Base-by-base conservation (phyloP, 2,329 filamentous ascomycete genomes). In the Phaeosphaeria sp. region DNA sequence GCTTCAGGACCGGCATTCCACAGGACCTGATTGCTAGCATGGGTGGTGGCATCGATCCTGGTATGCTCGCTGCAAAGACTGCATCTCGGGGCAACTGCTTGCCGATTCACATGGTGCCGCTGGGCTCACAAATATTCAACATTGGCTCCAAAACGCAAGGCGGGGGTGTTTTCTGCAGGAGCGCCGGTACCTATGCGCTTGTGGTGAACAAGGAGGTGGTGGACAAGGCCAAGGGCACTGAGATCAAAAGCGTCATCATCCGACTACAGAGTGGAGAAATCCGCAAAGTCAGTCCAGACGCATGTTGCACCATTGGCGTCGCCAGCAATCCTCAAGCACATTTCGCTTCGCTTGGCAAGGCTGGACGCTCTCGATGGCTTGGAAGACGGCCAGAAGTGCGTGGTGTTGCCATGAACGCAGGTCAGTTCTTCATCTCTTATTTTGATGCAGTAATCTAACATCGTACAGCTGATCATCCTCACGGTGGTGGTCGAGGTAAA, bases 401-500 rank as follows among this genome's bases (percentile, higher is more conserved):
- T 83, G 96, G 95, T 90, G 82, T 98, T 70, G 95, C 96, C 63
- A 99, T 99, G 96, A 99, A 99, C 83, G 93, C 94, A 77, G 87
- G 90, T 92, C 53, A 60, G 66, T 68, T 25, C 42, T 46, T 9
- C 25, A n/a, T 27, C 13, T 9, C 33, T 5, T 49, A 11, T 56
- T 23, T 50, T 18, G 7, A 22, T 53, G 36, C 42, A 25, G 21
- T 42, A 46, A 33, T 52, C 65, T 67, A 60, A 70, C 66, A 46
- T 46, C 27, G 50, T 60, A 46, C 71, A 88, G 91, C 89, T 71
- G 95, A 99, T 74, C 95, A 99, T 85, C 95, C 95, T 73, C 95
- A 99, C 79, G 95, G 95, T 86, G 95, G 95, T 90, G 95, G 95
- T 80, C 88, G 96, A 85, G 95, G 95, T 83, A 99, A 99, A 83